Evolutionary conservation across 139 green algal genomes (phyloP).

Genomic region (Tetradesmus obliquus): DNA sequence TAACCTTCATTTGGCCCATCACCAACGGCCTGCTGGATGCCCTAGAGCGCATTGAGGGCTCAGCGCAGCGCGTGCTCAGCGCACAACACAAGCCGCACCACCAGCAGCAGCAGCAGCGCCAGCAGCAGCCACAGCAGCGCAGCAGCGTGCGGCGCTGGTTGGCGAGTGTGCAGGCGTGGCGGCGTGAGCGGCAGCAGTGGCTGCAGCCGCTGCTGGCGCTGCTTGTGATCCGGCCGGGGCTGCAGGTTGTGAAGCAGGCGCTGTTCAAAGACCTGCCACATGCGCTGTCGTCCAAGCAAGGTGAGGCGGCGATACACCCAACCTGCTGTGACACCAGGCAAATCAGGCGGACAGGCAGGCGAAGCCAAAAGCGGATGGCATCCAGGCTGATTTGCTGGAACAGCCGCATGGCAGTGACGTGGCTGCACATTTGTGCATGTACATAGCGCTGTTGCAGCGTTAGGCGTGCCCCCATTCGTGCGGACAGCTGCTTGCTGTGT

Average conservation of each 20-base stretch:
- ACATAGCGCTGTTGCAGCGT: too few relatives aligned
- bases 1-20: slow-evolving; percentile 29
- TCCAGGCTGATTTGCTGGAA: too few relatives aligned
- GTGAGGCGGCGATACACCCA: too few relatives aligned
- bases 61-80: slow-evolving; percentile 15
- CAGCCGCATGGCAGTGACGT: too few relatives aligned
- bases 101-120: not conserved
- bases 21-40: slow-evolving; percentile 33
- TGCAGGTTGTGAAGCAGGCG: not conserved
- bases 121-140: not conserved
- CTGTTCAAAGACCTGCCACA: not conserved
- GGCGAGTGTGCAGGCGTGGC: not conserved
- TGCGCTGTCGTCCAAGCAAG: slow-evolving; percentile 1
- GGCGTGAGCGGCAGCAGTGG: slow-evolving; percentile 24
- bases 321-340: too few relatives aligned
- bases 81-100: not conserved
- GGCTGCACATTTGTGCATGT: too few relatives aligned
- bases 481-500: too few relatives aligned
- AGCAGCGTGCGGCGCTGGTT: not conserved
- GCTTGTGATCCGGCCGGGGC: slow-evolving; percentile 8
- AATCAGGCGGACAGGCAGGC: not conserved
- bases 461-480: too few relatives aligned
- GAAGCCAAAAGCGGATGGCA: too few relatives aligned
- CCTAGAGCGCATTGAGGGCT: slow-evolving; percentile 11
- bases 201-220: slow-evolving; percentile 1